Conservation (phyloP, 2,329 filamentous ascomycete species). For the Pseudogymnoascus sp. region DNA sequence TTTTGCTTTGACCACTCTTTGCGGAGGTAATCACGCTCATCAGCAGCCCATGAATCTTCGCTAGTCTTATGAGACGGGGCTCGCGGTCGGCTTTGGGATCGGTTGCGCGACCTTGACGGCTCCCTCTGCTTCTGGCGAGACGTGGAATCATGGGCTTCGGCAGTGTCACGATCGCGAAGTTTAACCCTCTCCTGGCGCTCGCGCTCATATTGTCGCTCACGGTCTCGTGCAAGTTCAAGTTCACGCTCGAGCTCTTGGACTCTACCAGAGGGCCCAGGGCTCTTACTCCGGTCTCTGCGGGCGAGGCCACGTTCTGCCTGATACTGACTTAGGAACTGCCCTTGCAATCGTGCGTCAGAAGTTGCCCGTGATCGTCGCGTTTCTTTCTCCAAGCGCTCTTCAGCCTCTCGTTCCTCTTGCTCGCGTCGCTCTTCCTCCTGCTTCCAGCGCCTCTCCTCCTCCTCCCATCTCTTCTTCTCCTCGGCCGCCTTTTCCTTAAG, state of each 20-base stretch:
- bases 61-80: conserved; percentile 21
- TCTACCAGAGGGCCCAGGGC: conserved; percentile 45
- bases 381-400: conserved; percentile 59
- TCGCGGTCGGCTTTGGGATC: conserved; percentile 23
- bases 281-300: conserved; percentile 31
- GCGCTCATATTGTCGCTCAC: conserved; percentile 55
- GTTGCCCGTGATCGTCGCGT: conserved; percentile 50
- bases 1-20: conserved; percentile 31
- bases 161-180: conserved; percentile 18
- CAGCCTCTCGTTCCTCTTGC: conserved; percentile 64
- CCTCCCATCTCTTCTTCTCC: conserved; percentile 67
- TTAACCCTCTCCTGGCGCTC: conserved; percentile 45
- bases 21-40: conserved; percentile 45
- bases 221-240: conserved; percentile 57
- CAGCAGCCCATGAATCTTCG: conserved; percentile 40
- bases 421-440: conserved; percentile 64
- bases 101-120: conserved; percentile 17
- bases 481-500: conserved; percentile 53
- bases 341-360: conserved; percentile 63
- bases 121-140: conserved; percentile 23
- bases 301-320: conserved; percentile 55
- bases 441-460: conserved; percentile 70
- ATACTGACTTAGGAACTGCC: conserved; percentile 82
- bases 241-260: conserved; percentile 74
- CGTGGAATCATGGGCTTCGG: conserved; percentile 25